Base-by-base conservation (phyloP, 495 filamentous ascomycete genomes). In the Tuber aestivum region DNA sequence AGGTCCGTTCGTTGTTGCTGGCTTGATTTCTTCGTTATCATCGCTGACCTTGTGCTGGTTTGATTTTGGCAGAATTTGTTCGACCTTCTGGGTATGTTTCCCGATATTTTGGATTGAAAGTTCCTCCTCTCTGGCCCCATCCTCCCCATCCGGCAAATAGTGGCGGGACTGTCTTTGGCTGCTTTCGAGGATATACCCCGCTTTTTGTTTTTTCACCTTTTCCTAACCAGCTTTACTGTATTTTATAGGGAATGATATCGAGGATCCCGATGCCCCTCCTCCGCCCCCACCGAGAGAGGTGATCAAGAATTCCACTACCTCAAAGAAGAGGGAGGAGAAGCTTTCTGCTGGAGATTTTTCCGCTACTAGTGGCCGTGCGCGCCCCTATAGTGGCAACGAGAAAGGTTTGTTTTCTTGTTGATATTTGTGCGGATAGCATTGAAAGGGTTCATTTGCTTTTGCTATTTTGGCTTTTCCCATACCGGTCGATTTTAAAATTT, bases 301-400 rank as follows among this genome's bases (percentile, higher is more conserved):
- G 80, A 87, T 94, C 81, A 96, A 97, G 86, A 95, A 92, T 88
- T 90, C 92, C 75, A 86, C 88, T 74, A 87, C 89, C 83, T 87
- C 89, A 79, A 91, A 89, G 86, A 98, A 98, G 91, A 93, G 93
- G 86, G 96, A 97, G 86, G 91, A 93, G 84, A 90, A 90, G 77
- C 88, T 89, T 71, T 73, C 84, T 41, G 74, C 79, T 21, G 84
- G 83, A 74, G 85, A 85, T 48, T 83, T 79, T 40, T 71, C 68
- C 72, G 86, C 83, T 74, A 81, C 84, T 79, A 85, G 84, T 82
- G 82, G 78, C 74, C 78, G 83, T 73, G 87, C 89, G 81, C 89
- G 90, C 84, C 14, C 56, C 27, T 84, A 85, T 81, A 86, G 86
- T 79, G 93, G 94, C 82, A 95, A 89, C 84, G 94, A 97, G 82